Conservation (phyloP, 208 protist species). For the Leishmania tropica region DNA sequence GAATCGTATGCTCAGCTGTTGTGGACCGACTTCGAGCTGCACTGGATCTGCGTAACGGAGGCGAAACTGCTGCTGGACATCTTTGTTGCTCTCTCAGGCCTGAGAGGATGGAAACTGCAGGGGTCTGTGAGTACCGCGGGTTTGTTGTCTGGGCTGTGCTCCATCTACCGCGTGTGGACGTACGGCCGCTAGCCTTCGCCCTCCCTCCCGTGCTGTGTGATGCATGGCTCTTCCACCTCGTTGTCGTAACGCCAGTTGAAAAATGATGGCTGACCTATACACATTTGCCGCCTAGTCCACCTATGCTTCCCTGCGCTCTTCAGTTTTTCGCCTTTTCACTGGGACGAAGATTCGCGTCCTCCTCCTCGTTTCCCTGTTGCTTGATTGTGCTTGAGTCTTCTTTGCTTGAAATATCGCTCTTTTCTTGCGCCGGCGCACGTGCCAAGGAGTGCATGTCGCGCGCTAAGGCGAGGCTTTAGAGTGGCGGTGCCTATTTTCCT, state of each 20-base stretch:
- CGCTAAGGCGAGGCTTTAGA: not conserved
- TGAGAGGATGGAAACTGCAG: slow-evolving; percentile 67
- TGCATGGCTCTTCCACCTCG: not conserved
- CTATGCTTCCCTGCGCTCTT: too few species aligned
- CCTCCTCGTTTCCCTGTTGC: not conserved
- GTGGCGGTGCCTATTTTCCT: not conserved
- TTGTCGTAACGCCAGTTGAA: not conserved
- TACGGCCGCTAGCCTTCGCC: slow-evolving; percentile 64
- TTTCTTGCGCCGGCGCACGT: not conserved
- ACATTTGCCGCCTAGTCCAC: too few species aligned
- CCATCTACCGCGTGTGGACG: slow-evolving; percentile 92
- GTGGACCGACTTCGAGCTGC: slow-evolving; percentile 91
- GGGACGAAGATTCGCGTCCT: not conserved
- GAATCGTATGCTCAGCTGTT: slow-evolving; percentile 82
- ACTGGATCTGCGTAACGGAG: slow-evolving; percentile 91
- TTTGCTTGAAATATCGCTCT: not conserved
- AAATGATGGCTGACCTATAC: too few species aligned
- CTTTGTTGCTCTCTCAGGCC: slow-evolving; percentile 77
- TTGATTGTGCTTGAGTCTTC: not conserved
- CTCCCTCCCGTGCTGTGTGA: not conserved
- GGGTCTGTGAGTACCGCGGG: slow-evolving; percentile 76
- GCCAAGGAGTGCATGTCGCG: not conserved
- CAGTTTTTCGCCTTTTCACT: not conserved
- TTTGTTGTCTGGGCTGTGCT: slow-evolving; percentile 84
- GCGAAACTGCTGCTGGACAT: slow-evolving; percentile 88